Percentiles rank a stretch among this genome's conserved stretches.
Conservation (phyloP, 2,329 filamentous ascomycete genomes). For the Pseudocercospora crystallina region DNA sequence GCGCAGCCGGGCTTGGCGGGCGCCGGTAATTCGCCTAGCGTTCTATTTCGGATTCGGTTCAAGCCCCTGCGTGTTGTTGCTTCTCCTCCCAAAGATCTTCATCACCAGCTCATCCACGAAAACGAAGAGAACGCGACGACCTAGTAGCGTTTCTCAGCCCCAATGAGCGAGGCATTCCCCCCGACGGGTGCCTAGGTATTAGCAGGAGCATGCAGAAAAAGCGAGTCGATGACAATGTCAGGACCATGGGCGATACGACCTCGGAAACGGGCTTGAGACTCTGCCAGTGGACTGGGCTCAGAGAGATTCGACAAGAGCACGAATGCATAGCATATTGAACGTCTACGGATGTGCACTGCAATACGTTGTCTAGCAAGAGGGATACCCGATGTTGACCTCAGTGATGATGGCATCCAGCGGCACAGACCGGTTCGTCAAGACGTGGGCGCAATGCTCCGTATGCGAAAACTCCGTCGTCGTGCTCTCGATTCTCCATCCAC, state of each 20-base stretch:
- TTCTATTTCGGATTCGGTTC: too few relatives aligned
- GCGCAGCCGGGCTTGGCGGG: too few relatives aligned
- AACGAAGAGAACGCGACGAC: too few relatives aligned
- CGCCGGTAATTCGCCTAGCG: too few relatives aligned
- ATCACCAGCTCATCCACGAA: too few relatives aligned
- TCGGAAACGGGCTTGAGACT: neutral
- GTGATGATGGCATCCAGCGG: neutral
- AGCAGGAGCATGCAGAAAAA: too few relatives aligned
- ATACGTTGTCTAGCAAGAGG: neutral
- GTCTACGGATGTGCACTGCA: neutral
- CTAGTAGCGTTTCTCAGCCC: too few relatives aligned
- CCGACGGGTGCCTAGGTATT: too few relatives aligned
- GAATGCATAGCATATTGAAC: neutral
- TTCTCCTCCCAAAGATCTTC: too few relatives aligned
- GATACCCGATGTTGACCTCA: conserved; percentile 1
- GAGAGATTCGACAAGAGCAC: neutral
- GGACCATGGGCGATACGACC: neutral
- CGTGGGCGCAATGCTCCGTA: neutral
- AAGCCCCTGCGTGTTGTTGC: too few relatives aligned
- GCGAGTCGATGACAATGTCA: too few relatives aligned
- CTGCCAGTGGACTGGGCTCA: neutral
- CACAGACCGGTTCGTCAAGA: neutral
- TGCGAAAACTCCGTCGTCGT: conserved; percentile 1
- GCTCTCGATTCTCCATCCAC: neutral
- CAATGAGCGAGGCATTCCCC: too few relatives aligned